Conservation (phyloP, 257 asterid genomes). For the Ilex asprella region DNA sequence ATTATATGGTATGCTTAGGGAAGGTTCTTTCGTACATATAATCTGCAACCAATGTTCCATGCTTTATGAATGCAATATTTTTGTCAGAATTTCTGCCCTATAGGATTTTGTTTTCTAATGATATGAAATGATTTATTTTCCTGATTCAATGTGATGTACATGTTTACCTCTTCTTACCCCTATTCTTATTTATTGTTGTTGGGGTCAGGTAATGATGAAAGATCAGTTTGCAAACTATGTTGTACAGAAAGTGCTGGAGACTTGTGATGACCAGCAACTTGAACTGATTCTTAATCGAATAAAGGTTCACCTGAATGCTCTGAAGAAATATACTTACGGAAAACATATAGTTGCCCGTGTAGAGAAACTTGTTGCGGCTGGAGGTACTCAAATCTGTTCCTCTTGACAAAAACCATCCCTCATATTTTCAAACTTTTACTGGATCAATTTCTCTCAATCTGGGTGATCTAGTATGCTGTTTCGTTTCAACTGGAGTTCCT, state of each 20-base stretch:
- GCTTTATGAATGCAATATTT: background rate
- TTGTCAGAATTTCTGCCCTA: background rate
- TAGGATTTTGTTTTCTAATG: background rate
- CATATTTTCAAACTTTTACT: background rate
- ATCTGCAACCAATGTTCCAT: background rate
- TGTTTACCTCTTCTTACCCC: background rate
- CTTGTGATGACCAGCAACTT: constrained; percentile 70
- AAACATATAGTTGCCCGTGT: constrained; percentile 87
- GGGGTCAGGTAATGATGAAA: constrained; percentile 68
- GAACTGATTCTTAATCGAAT: constrained; percentile 63
- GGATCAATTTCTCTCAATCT: no score
- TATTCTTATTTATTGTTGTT: background rate
- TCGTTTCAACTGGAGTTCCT: no score
- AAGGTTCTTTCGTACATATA: no score
- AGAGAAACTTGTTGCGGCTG: constrained; percentile 88
- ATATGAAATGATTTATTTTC: background rate
- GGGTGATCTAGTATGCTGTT: background rate
- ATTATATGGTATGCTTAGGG: no score
- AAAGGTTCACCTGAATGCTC: constrained; percentile 67
- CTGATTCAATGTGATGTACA: background rate
- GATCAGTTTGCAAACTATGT: constrained; percentile 84
- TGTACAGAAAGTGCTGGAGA: constrained; percentile 87
- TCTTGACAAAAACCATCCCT: background rate
- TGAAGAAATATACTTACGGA: constrained; percentile 77
- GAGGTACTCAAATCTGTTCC: constrained; percentile 39